These are phyloP conservation scores for Cyberlindnera suaveolens DNA, from an alignment of 805 yeast species.

Conservation along the genomic window DNA sequence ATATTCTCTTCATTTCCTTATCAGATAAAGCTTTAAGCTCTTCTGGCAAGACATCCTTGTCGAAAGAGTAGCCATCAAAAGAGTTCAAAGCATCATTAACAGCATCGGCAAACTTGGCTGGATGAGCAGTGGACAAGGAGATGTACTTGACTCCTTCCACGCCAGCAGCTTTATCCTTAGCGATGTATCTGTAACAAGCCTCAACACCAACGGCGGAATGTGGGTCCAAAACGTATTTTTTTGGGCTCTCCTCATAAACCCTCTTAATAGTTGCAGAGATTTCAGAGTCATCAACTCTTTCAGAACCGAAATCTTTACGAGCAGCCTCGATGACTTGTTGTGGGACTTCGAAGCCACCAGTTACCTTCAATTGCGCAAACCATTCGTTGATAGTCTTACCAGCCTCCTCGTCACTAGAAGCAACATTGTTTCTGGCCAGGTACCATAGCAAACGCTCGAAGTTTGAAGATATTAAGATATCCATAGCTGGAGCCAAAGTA, in stretches of 20 bases:
- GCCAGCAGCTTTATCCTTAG: conserved; percentile 36
- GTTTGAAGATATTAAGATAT: conserved; percentile 88
- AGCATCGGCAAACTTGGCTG: conserved; percentile 97
- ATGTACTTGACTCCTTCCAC: conserved; percentile 41
- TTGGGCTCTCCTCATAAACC: conserved; percentile 51
- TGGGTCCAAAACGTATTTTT: conserved; percentile 85
- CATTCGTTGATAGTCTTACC: conserved; percentile 66
- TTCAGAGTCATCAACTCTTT: conserved; percentile 70
- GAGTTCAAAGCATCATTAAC: conserved; percentile 72
- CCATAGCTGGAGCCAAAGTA: conserved; percentile 98
- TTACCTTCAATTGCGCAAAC: conserved; percentile 71
- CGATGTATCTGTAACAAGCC: conserved; percentile 60
- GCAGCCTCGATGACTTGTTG: conserved; percentile 61
- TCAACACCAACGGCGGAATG: conserved; percentile 94
- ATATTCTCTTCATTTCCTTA: conserved; percentile 68
- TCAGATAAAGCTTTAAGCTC: conserved; percentile 70
- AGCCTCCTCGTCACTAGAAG: conserved; percentile 49
- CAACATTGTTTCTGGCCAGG: conserved; percentile 67
- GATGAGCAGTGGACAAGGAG: conserved; percentile 95
- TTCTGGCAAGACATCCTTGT: conserved; percentile 80
- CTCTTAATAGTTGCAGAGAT: conserved; percentile 75
- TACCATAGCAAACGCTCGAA: conserved; percentile 97
- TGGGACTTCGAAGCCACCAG: conserved; percentile 74
- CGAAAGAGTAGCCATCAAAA: conserved; percentile 75
- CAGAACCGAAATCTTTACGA: conserved; percentile 63